A percentile compares a stretch with the other conserved stretches of the same genome.
Conservation (phyloP, 768 basidiomycete genomes). For the Agaricus blazei region DNA sequence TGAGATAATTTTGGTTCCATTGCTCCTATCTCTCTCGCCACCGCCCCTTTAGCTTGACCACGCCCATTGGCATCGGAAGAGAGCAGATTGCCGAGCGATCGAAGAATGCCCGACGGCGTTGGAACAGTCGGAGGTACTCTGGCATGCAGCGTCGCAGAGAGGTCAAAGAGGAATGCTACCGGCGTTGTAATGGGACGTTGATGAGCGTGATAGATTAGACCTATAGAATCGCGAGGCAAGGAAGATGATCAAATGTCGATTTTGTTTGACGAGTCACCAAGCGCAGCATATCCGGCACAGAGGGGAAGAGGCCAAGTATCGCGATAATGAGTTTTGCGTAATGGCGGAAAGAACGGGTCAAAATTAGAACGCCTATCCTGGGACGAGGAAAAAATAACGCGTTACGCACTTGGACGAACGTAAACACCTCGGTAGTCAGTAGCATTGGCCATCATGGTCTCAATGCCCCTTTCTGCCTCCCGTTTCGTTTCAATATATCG, state of each 20-base stretch:
- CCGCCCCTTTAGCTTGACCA: neutral
- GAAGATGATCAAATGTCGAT: neutral
- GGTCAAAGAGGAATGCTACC: slow-evolving; percentile 75
- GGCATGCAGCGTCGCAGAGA: slow-evolving; percentile 70
- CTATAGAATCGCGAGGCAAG: slow-evolving; percentile 33
- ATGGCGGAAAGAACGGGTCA: neutral
- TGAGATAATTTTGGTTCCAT: neutral
- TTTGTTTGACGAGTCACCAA: neutral
- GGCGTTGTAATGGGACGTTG: slow-evolving; percentile 85
- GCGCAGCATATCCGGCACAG: neutral
- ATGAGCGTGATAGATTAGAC: slow-evolving; percentile 95
- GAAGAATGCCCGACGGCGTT: slow-evolving; percentile 62
- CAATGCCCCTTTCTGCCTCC: slow-evolving; percentile 76
- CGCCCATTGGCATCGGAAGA: neutral
- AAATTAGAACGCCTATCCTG: slow-evolving; percentile 5
- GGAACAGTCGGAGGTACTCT: slow-evolving; percentile 52
- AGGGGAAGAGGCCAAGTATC: neutral
- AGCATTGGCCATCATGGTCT: slow-evolving; percentile 38
- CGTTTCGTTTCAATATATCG: slow-evolving; percentile 94
- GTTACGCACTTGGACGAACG: slow-evolving; percentile 79
- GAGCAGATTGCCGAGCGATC: slow-evolving; percentile 35
- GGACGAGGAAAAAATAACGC: neutral
- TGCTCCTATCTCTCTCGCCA: slow-evolving; percentile 1
- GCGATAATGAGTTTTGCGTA: neutral
- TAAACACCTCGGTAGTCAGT: slow-evolving; percentile 64